These are phyloP conservation scores for Xylariales sp. DNA, from an alignment of 2,329 filamentous ascomycete genomes.

Conservation along the genomic window DNA sequence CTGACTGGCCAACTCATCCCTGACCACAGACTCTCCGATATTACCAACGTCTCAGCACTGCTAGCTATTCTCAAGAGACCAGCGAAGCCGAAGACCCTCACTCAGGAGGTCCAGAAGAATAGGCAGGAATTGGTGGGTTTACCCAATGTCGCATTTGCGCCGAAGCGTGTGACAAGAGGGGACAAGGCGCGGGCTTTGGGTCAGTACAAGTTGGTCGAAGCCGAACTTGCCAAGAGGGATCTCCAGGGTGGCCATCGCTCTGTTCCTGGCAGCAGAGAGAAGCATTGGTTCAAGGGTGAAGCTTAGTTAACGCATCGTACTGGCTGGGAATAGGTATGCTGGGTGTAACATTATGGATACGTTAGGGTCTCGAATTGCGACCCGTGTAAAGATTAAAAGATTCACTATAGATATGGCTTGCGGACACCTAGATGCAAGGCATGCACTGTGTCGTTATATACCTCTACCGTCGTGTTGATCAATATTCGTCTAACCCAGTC, in stretches of 20 bases:
- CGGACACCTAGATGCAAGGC: neutral
- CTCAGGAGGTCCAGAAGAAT: conserved; percentile 48
- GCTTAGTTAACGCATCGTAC: conserved; percentile 18
- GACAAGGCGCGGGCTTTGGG: conserved; percentile 69
- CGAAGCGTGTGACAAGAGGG: conserved; percentile 61
- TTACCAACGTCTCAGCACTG: conserved; percentile 50
- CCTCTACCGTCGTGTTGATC: neutral
- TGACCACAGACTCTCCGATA: conserved; percentile 60
- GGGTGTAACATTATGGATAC: too few species aligned
- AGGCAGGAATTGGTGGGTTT: conserved; percentile 36
- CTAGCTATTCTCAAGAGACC: conserved; percentile 48
- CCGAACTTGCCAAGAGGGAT: conserved; percentile 59
- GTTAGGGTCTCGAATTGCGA: neutral
- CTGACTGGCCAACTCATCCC: conserved; percentile 73
- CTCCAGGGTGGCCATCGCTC: conserved; percentile 47
- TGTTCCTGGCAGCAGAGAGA: conserved; percentile 36
- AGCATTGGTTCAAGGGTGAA: conserved; percentile 37
- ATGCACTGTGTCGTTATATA: neutral
- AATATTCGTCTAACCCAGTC: too few species aligned
- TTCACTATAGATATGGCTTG: neutral
- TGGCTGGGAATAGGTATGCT: too few species aligned
- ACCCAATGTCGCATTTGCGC: conserved; percentile 65
- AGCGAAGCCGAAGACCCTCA: conserved; percentile 58
- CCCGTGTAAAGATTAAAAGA: conserved; percentile 1
- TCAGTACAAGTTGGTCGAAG: conserved; percentile 73